Percentiles rank a stretch among this genome's conserved stretches.
phyloP scores from a whole-genome alignment of 75 land plant genomes.

The Pinus albicaulis region DNA sequence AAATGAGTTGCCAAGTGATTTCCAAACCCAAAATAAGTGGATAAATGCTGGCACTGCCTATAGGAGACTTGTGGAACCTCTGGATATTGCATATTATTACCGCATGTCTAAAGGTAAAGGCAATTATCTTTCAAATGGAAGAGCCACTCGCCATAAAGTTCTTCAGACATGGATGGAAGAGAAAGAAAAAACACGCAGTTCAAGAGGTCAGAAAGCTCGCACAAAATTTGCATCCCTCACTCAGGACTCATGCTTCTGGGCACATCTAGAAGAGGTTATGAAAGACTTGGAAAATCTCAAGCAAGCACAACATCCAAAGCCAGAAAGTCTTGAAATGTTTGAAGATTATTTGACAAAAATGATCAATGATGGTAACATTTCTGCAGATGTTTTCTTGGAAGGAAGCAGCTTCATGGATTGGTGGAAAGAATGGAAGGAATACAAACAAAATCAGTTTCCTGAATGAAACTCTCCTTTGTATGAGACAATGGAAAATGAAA shows the following conservation, averaged over 20 bases:
- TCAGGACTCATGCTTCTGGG: slow-evolving; percentile 2
- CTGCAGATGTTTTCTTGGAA: neutral
- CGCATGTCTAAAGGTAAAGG: neutral
- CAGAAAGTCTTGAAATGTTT: slow-evolving; percentile 5
- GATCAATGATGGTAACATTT: neutral
- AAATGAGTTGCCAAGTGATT: slow-evolving; percentile 1
- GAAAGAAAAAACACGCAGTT: neutral
- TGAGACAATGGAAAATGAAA: neutral
- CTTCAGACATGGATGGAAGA: slow-evolving; percentile 9
- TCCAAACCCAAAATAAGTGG: slow-evolving; percentile 14
- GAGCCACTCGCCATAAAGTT: slow-evolving; percentile 5
- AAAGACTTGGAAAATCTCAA: neutral
- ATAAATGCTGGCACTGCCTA: slow-evolving; percentile 14
- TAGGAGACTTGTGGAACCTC: slow-evolving; percentile 14
- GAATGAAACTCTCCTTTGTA: neutral
- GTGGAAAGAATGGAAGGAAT: neutral
- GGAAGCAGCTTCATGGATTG: neutral
- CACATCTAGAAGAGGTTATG: neutral
- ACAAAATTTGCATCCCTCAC: slow-evolving; percentile 4
- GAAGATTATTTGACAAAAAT: neutral
- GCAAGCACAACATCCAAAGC: neutral
- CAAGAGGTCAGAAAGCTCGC: neutral
- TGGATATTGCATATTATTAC: slow-evolving; percentile 12
- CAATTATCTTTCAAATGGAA: neutral
- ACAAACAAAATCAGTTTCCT: neutral